phyloP scores from a whole-genome alignment of 306 rosid genomes.

The Vicia villosa region DNA sequence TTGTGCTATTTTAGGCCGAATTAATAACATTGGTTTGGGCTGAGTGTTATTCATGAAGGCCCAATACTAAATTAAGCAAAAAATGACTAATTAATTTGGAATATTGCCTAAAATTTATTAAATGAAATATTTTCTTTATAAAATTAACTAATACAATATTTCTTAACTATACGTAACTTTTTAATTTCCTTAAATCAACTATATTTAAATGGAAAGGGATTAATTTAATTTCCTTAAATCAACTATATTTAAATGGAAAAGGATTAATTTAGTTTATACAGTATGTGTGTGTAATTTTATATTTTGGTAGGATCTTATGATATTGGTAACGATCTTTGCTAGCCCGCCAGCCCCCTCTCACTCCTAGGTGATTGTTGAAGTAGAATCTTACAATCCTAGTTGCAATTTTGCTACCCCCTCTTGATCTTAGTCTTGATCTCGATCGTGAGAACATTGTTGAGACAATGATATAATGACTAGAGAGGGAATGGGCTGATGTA shows the following conservation, averaged over 20 bases:
- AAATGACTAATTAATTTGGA: no score
- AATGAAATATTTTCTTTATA: not conserved
- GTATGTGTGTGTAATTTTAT: not conserved
- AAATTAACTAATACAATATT: not conserved
- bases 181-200: not conserved
- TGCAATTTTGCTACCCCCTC: not conserved
- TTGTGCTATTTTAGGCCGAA: not conserved
- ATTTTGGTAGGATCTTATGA: not conserved
- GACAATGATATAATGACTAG: not conserved
- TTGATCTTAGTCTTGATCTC: not conserved
- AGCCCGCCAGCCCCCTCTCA: not conserved
- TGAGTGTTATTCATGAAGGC: not conserved
- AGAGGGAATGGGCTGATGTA: not conserved
- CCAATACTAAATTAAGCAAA: not conserved
- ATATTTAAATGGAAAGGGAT: not conserved
- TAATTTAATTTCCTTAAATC: not conserved
- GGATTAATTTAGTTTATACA: not conserved
- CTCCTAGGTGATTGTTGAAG: not conserved
- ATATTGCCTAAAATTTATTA: not conserved
- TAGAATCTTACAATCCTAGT: not conserved
- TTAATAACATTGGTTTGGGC: not conserved
- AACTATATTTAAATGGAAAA: not conserved
- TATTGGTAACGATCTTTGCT: not conserved
- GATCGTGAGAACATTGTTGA: not conserved
- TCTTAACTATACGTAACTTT: not conserved